These are phyloP conservation scores for Hyaloraphidium curvatum DNA, from an alignment of 192 early-diverging fungal genomes.

Conservation along the genomic window DNA sequence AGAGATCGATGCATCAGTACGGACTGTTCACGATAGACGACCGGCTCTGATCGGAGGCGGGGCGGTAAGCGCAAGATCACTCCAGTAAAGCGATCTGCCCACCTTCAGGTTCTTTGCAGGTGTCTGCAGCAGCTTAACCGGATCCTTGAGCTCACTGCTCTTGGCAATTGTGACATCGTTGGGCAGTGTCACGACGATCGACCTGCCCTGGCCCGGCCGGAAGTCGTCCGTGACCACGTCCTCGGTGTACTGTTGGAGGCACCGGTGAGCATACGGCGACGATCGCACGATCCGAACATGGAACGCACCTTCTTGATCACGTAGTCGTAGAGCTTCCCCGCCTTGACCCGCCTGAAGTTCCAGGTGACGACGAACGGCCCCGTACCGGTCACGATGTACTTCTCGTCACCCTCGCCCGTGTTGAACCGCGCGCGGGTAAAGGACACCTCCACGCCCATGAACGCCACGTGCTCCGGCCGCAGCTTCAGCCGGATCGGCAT, in stretches of 20 bases:
- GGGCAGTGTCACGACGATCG: constrained; percentile 72
- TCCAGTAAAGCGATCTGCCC: too few relatives aligned
- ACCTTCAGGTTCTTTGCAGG: neutral
- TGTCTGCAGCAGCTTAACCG: constrained; percentile 31
- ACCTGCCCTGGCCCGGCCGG: constrained; percentile 54
- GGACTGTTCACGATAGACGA: constrained; percentile 3
- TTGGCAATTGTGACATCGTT: constrained; percentile 49
- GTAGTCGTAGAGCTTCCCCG: constrained; percentile 60
- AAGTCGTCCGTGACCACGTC: constrained; percentile 83
- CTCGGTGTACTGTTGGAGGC: constrained; percentile 56
- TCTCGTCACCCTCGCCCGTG: constrained; percentile 53
- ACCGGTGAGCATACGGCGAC: too few relatives aligned
- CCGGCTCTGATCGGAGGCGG: too few relatives aligned
- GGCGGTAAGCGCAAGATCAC: too few relatives aligned
- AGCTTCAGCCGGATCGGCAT: constrained; percentile 54
- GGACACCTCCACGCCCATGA: constrained; percentile 38
- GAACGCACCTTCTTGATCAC: constrained; percentile 79
- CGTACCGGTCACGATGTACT: constrained; percentile 71
- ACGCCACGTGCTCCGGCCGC: constrained; percentile 70
- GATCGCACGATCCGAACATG: too few relatives aligned
- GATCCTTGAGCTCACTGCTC: constrained; percentile 27
- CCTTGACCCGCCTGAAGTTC: constrained; percentile 69
- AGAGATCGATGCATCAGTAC: too few relatives aligned
- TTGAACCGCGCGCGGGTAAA: constrained; percentile 88
- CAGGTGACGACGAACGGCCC: constrained; percentile 82